These are phyloP conservation scores for Pseudopediastrum boryanum DNA, from an alignment of 139 green algal species.

Conservation along the genomic window DNA sequence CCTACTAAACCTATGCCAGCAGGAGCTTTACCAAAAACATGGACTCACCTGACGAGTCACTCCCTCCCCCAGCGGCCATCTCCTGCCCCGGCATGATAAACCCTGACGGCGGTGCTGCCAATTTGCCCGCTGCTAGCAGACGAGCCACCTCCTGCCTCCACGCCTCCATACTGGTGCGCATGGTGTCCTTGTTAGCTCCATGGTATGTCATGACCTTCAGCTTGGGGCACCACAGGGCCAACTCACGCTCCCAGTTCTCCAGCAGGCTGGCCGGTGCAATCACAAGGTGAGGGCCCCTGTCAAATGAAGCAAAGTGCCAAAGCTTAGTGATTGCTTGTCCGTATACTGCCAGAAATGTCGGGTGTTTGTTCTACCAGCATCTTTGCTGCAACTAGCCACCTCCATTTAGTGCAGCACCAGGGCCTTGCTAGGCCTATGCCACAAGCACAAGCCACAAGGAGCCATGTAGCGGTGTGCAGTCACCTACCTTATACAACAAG, in stretches of 20 bases:
- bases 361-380: no score
- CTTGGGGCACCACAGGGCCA: constrained; percentile 72
- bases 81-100: constrained; percentile 33
- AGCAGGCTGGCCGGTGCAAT: constrained; percentile 95
- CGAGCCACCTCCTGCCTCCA: constrained; percentile 27
- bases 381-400: no score
- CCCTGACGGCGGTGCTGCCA: constrained; percentile 24
- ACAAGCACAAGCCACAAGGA: no score
- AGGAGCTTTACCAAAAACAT: no score
- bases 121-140: constrained; percentile 28
- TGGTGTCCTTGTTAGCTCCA: constrained; percentile 62
- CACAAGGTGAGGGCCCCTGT: constrained; percentile 94
- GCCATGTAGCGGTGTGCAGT: no score
- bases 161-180: constrained; percentile 56
- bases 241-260: constrained; percentile 93
- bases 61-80: constrained; percentile 15
- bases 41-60: constrained; percentile 26
- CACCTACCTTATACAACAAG: no score
- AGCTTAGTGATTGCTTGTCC: no score
- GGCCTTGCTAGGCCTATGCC: no score
- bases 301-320: no score
- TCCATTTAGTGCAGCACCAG: no score
- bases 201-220: constrained; percentile 83
- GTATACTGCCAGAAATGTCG: no score
- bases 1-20: no score